Evolutionary conservation across 352 stramenopile species (phyloP).

Genomic region (Blastocystis sp.): DNA sequence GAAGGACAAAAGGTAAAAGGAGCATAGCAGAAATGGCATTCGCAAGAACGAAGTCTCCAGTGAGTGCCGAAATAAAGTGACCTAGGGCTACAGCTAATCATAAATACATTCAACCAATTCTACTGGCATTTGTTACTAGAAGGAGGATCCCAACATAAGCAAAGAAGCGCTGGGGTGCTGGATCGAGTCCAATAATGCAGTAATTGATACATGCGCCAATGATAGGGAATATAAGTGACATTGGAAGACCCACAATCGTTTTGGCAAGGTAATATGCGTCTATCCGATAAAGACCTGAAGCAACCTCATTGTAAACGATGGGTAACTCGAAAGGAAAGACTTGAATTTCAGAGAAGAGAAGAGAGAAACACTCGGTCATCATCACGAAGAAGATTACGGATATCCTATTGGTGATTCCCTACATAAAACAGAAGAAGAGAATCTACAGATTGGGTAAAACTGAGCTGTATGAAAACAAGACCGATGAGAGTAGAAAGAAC

Average conservation of each 20-base stretch:
- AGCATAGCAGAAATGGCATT: conserved; percentile 42
- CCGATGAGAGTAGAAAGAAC: conserved; percentile 53
- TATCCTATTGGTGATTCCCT: conserved; percentile 60
- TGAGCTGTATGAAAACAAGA: conserved; percentile 45
- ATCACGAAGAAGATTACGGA: conserved; percentile 64
- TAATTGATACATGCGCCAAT: conserved; percentile 46
- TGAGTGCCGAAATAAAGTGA: conserved; percentile 59
- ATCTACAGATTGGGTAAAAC: background rate
- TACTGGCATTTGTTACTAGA: conserved; percentile 63
- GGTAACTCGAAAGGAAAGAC: conserved; percentile 58
- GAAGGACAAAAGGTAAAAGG: conserved; percentile 54
- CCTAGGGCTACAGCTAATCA: conserved; percentile 27
- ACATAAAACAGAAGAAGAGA: background rate
- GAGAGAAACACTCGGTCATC: conserved; percentile 58
- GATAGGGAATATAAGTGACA: conserved; percentile 50
- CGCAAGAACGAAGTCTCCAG: conserved; percentile 34
- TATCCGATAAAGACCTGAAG: conserved; percentile 55
- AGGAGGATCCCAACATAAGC: conserved; percentile 49
- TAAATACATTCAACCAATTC: background rate
- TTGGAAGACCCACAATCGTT: conserved; percentile 32
- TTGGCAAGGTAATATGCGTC: conserved; percentile 66
- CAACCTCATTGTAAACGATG: conserved; percentile 63
- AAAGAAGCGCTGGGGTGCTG: background rate
- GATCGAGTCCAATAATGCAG: conserved; percentile 58
- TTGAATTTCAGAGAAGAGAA: conserved; percentile 64